Evolutionary conservation across 177 flowering plant species (phyloP), one percentile per base, ranked within the genome.

Genomic region (Vitis hybrid): DNA sequence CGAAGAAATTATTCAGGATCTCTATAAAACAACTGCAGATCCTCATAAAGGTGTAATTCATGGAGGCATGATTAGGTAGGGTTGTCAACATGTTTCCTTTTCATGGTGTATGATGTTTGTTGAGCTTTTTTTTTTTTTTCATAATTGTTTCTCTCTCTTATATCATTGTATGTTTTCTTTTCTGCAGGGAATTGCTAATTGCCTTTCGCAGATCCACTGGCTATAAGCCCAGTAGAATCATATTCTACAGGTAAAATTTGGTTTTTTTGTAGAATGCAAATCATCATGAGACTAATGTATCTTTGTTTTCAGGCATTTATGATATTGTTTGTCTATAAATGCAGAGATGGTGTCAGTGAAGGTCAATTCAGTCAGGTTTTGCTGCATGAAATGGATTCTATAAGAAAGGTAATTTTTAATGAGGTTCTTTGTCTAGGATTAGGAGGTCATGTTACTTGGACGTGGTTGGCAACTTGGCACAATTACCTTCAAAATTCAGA

Each of bases 301-400:
- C 7, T 38, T 38, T 38, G 47, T 38, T 38, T 28, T 28, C 5
- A 38, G 47, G 47, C 9, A 8, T 38, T 14, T 1, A 10, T 57
- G 4, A 11, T 49, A 13, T 17, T 49, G 18, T 24, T 60, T 28
- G 24, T 28, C 28, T 72, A 11, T 15, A 17, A 52, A 59, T 67
- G 18, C 87, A 96, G 99, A 64, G 99, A 90, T 89, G 99, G 99
- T 2, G 97, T 94, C 0, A 90, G 97, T 70, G 98, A 96, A 71
- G 98, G 98, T 0, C 98, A 94, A 31, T 96, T 96, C 31, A 74
- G 68, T 68, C 90, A 92, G 57, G 98, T 96, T 49, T 77, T 94
- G 65, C 79, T 87, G 0, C 5, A 84, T 69, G 98, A 96, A 65
- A 64, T 96, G 77, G 88, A 85, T 73, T 94, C 97, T 0, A 92